A percentile compares a stretch with the other conserved stretches of the same genome.
These are phyloP conservation scores for Tuber calosporum DNA, from an alignment of 495 filamentous ascomycete genomes.

Conservation along the genomic window DNA sequence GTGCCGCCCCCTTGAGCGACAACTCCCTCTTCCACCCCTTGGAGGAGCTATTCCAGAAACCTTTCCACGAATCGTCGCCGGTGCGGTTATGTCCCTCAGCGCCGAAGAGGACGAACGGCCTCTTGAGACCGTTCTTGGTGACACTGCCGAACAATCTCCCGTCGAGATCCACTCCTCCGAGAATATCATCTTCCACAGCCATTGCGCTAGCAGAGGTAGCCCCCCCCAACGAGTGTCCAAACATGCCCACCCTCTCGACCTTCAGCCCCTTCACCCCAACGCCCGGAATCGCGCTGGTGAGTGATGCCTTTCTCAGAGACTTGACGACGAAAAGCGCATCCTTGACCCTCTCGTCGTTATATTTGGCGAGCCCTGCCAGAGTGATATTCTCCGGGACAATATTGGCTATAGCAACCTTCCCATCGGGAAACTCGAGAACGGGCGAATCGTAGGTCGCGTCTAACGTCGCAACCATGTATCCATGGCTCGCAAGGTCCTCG, in stretches of 20 bases:
- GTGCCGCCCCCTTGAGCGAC: constrained; percentile 18
- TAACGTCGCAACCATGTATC: constrained; percentile 48
- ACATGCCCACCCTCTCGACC: constrained; percentile 42
- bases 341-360: constrained; percentile 18
- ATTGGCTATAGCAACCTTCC: constrained; percentile 32
- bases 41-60: constrained; percentile 35
- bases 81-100: constrained; percentile 27
- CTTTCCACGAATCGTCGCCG: constrained; percentile 37
- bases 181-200: constrained; percentile 44
- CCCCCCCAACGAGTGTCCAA: constrained; percentile 55
- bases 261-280: constrained; percentile 19
- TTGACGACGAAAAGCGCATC: constrained; percentile 38
- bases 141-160: constrained; percentile 44
- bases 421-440: constrained; percentile 50
- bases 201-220: constrained; percentile 47
- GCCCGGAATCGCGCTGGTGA: constrained; percentile 25
- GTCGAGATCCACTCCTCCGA: constrained; percentile 49
- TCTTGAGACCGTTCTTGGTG: constrained; percentile 13
- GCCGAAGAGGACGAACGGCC: constrained; percentile 43
- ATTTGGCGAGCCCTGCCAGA: constrained; percentile 6
- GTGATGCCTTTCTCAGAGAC: constrained; percentile 30
- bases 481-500: constrained; percentile 47
- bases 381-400: background rate
- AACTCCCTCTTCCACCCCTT: constrained; percentile 38
- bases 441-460: constrained; percentile 50